Evolutionary conservation across 2,329 filamentous ascomycete species (phyloP), one percentile per base, ranked within the genome.

Genomic region (Penicillium vulpinum): DNA sequence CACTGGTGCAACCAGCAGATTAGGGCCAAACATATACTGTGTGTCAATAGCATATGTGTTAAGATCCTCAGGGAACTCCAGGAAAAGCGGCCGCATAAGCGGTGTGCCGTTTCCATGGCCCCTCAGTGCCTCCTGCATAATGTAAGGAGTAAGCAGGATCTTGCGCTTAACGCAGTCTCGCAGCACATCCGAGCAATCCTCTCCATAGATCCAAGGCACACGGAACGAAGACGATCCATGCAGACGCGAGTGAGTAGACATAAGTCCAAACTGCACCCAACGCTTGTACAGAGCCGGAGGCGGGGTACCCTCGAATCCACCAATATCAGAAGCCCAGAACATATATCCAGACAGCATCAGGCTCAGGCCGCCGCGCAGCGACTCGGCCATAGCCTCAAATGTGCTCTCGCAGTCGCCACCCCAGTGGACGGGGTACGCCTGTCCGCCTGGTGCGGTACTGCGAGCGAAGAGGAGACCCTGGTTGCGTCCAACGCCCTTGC

Each of bases 331-430:
- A 33, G 84, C 85, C 86, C 87, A 89, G 73, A 85, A 89, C 13
- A 83, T 81, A 70, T 85, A 88, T 2, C 86, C 86, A 43, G 81
- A 85, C 2, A 89, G 75, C 15, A 85, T 84, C 41, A 89, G 80
- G 9, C 82, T 83, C 2, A 89, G 74, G 0, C 87, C 87, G 15
- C 87, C 87, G 9, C 87, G 84, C 7, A 89, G 73, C 0, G 85
- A 88, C 74, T 91, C 88, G 4, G 86, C 88, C 78, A 91, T 87
- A 16, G 87, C 88, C 66, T 88, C 86, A 43, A 87, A 85, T 0
- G 88, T 90, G 29, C 84, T 88, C 73, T 91, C 88, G 70, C 87
- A 90, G 75, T 91, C 88, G 53, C 88, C 88, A 33, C 88, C 88
- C 88, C 88, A 90, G 47, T 85, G 82, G 2, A 89, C 78, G 0